phyloP scores from a whole-genome alignment of 2,329 filamentous ascomycete species.

The Trichophyton benhamiae region DNA sequence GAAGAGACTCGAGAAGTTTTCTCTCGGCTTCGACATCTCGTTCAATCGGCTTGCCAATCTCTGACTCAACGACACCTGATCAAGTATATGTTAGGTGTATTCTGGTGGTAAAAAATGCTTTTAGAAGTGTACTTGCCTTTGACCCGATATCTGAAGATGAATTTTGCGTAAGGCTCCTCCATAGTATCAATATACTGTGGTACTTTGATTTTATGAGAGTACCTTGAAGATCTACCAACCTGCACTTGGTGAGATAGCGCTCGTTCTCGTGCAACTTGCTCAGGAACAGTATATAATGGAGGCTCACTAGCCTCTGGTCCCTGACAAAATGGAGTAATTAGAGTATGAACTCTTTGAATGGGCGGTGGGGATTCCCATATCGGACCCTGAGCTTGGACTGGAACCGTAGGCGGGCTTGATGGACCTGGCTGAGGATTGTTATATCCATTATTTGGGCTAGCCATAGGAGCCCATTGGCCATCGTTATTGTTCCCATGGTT shows the following conservation, averaged over 20 bases:
- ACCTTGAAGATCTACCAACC: constrained; percentile 19
- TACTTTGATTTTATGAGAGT: constrained; percentile 19
- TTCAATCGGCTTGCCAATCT: constrained; percentile 11
- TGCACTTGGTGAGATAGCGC: constrained; percentile 22
- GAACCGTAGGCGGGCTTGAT: background rate
- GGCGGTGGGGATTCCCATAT: constrained; percentile 2
- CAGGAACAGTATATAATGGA: constrained; percentile 15
- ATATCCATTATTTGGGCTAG: constrained; percentile 3
- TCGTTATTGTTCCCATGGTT: background rate
- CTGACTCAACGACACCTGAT: constrained; percentile 13
- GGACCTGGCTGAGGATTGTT: constrained; percentile 1
- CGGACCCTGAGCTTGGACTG: background rate
- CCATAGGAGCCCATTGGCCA: background rate
- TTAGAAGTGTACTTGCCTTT: constrained; percentile 7
- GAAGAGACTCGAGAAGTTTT: constrained; percentile 14
- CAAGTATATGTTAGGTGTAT: background rate
- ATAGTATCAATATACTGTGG: constrained; percentile 22
- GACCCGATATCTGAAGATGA: constrained; percentile 23
- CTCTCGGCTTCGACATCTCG: constrained; percentile 14
- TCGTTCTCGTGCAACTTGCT: constrained; percentile 10
- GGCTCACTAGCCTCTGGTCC: constrained; percentile 11
- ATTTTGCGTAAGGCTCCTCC: constrained; percentile 23
- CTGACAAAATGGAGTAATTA: constrained; percentile 10
- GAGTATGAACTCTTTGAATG: constrained; percentile 4
- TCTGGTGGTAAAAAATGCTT: background rate